A percentile compares a stretch with the other conserved stretches of the same genome.
phyloP scores from a whole-genome alignment of 2,329 filamentous ascomycete species.

The Pseudovirgaria hyperparasitica region DNA sequence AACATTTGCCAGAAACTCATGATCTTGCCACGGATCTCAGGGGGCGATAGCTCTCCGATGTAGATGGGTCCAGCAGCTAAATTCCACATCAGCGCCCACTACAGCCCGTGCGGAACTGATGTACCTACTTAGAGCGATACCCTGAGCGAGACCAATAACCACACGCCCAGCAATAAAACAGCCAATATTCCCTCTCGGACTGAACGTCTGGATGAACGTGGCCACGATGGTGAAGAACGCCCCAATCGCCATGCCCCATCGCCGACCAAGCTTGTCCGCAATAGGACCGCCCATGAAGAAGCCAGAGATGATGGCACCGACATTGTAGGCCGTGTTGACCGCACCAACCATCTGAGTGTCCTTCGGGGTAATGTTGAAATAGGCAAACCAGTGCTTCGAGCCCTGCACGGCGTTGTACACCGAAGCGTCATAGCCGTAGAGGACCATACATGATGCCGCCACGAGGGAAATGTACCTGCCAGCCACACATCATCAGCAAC shows the following conservation, averaged over 20 bases:
- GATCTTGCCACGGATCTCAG: constrained; percentile 52
- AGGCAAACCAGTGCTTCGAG: constrained; percentile 52
- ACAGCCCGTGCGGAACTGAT: neutral
- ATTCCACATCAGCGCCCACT: no score
- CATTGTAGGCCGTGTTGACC: constrained; percentile 58
- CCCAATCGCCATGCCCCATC: constrained; percentile 52
- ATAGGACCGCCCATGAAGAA: constrained; percentile 56
- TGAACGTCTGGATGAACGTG: constrained; percentile 56
- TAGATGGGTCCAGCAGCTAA: constrained; percentile 55
- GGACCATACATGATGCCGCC: constrained; percentile 60
- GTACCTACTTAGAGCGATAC: constrained; percentile 35
- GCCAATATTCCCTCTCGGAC: constrained; percentile 51
- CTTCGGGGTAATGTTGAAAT: constrained; percentile 35
- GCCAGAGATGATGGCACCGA: constrained; percentile 56
- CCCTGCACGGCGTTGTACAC: constrained; percentile 62
- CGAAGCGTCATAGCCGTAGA: constrained; percentile 63
- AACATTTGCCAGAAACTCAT: constrained; percentile 62
- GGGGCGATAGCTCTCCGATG: constrained; percentile 54
- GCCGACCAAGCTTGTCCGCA: constrained; percentile 49
- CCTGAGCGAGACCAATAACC: constrained; percentile 57
- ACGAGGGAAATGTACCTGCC: constrained; percentile 54
- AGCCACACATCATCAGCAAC: constrained; percentile 4
- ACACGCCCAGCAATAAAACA: constrained; percentile 57
- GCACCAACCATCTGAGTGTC: constrained; percentile 36
- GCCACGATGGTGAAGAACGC: constrained; percentile 53